Evolutionary conservation across 129 eudicot genomes (phyloP), one percentile per base, ranked within the genome.

Genomic region (sunflower (Helianthus annuus)): DNA sequence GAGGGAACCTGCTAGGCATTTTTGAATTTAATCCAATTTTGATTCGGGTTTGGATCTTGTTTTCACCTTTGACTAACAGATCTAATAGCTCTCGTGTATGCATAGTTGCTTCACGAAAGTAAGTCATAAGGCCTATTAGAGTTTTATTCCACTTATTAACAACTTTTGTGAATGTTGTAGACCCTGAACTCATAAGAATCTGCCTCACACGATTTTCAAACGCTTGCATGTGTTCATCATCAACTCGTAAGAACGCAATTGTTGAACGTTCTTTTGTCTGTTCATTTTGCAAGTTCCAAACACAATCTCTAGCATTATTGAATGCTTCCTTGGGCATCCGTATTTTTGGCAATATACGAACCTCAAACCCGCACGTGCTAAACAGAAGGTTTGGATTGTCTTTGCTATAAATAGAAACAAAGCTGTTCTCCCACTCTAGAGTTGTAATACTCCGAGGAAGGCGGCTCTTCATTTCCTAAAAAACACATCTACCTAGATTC

Each of bases 1-100:
- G 99, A 75, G 99, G 99, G 64, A 95, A 95, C 84, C 98, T 86
- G 96, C 99, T 90, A 71, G 99, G 99, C 99, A 95, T 95, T 64
- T 95, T 95, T 6, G 96, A 95, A 70, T 95, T 95, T 59, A 95
- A 84, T 4, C 99, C 99, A 74, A 95, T 95, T 83, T 95, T 95
- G 72, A 91, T 90, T 86, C 99, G 99, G 45, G 99, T 95, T 83
- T 95, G 97, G 51, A 95, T 91, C 74, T 95, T 95, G 75, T 95
- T 95, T 58, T 95, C 99, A 83, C 99, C 88, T 72, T 95, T 95
- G 51, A 95, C 99, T 72, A 95, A 82, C 64, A 95, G 70, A 76
- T 91, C 99, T 39, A 95, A 70, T 52, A 95, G 83, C 75, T 95
- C 99, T 70, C 91, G 97, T 1, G 97, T 90, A 79, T 95, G 97